Evolutionary conservation across 2,329 filamentous ascomycete species (phyloP).

Genomic region (Sporothrix protearum): DNA sequence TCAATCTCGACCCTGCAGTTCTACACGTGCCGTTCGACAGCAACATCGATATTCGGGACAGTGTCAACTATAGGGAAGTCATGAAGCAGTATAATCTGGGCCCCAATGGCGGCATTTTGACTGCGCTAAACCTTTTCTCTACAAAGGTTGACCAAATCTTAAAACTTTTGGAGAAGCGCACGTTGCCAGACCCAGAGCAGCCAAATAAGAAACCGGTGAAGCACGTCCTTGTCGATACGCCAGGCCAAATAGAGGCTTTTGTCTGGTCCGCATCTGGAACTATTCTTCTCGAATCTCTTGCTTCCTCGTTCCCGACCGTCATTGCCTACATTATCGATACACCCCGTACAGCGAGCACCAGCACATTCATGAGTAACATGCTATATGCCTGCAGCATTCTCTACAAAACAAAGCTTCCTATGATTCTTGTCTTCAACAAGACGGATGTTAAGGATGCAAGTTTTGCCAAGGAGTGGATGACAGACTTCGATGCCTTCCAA

Average conservation of each 20-base stretch:
- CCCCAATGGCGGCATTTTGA: slow-evolving; percentile 94
- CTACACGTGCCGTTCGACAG: slow-evolving; percentile 89
- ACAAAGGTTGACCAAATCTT: slow-evolving; percentile 98
- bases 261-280: slow-evolving; percentile 96
- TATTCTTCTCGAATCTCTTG: slow-evolving; percentile 88
- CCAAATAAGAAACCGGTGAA: slow-evolving; percentile 63
- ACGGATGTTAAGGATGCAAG: slow-evolving; percentile 88
- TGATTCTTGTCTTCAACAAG: slow-evolving; percentile 99
- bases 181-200: slow-evolving; percentile 58
- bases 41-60: slow-evolving; percentile 98
- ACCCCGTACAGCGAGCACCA: slow-evolving; percentile 84
- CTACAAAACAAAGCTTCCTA: slow-evolving; percentile 97
- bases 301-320: slow-evolving; percentile 91
- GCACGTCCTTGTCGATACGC: slow-evolving; percentile 90
- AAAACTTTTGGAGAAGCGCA: slow-evolving; percentile 81
- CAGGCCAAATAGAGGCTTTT: slow-evolving; percentile 97
- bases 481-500: slow-evolving; percentile 95
- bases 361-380: slow-evolving; percentile 99
- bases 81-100: slow-evolving; percentile 99
- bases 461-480: slow-evolving; percentile 99
- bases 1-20: slow-evolving; percentile 96
- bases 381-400: slow-evolving; percentile 97
- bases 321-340: slow-evolving; percentile 98
- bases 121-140: slow-evolving; percentile 90
- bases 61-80: slow-evolving; percentile 98